Base-by-base conservation (phyloP, 257 asterid species). In the Gentiana straminea region DNA sequence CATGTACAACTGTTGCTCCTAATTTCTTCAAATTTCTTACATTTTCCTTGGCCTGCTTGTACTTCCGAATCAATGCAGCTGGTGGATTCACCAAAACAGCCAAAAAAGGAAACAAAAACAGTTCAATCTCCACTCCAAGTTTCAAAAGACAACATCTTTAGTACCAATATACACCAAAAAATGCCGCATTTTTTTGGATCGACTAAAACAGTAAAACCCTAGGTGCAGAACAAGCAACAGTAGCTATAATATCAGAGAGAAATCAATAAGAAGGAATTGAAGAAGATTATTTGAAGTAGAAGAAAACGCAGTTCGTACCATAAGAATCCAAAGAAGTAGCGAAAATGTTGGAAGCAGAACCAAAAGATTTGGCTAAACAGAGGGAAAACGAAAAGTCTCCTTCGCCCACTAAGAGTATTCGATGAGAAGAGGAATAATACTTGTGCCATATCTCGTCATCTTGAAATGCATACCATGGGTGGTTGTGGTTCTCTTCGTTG, bases 311-410 rank as follows among this genome's bases (percentile, higher is more conserved):
- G n/a, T 15, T 50, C 12, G 4, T 75, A 85, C 95, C 84, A 35
- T 61, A 64, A 7, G 86, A 61, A 50, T 82, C 84, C 51, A 82
- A 70, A 3, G 95, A 66, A 49, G 93, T 70, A 13, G 89, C 89
- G 24, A 75, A 72, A 32, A 83, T 83, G 65, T 83, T 83, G 6
- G 71, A 68, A 33, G 81, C 86, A 37, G 77, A 78, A 24, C 70
- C 68, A 62, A 80, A 83, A 43, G 76, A 41, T 54, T 7, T 39
- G 2, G 74, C 86, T 72, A 83, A 59, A 47, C 74, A 72, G 8
- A 59, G 6, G 3, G 93, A 70, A 49, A 80, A 80, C 3, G 88
- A 83, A 68, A 83, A 80, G 38, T 83, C 88, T 58, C 93, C 93
- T 55, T 83, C 89, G 8, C 93, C 93, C 1, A 83, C 86, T 33